These are phyloP conservation scores for Acanthamoeba royreba DNA, from an alignment of 208 protist genomes.

Conservation along the genomic window DNA sequence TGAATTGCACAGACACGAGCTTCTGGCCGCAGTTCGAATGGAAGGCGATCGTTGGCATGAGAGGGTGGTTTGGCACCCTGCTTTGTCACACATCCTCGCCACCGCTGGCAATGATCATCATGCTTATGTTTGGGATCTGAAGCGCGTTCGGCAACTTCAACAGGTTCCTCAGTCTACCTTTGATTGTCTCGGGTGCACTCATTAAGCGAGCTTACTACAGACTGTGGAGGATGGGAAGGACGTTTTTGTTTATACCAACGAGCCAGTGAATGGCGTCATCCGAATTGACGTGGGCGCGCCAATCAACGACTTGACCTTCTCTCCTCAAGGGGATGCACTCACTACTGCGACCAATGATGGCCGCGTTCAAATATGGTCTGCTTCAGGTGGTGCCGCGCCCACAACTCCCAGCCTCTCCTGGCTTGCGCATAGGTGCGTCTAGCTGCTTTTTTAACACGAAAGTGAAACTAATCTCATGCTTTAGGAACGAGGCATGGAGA, in stretches of 20 bases:
- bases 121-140: conserved; percentile 10
- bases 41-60: neutral
- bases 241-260: neutral
- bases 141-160: neutral
- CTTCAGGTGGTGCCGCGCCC: neutral
- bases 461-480: no score
- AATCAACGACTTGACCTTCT: conserved; percentile 37
- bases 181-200: neutral
- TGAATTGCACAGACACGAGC: neutral
- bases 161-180: neutral
- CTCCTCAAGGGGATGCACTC: neutral
- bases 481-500: neutral
- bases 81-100: neutral
- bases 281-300: neutral
- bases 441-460: no score
- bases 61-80: neutral
- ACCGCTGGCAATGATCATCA: neutral
- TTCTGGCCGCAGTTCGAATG: neutral
- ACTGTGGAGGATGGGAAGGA: neutral
- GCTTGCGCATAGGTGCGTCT: neutral
- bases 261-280: neutral
- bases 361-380: neutral
- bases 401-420: neutral
- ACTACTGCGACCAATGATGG: neutral
- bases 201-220: neutral